These are phyloP conservation scores for Sugiyamaella sp. DNA, from an alignment of 1,139 yeast genomes.

Conservation along the genomic window DNA sequence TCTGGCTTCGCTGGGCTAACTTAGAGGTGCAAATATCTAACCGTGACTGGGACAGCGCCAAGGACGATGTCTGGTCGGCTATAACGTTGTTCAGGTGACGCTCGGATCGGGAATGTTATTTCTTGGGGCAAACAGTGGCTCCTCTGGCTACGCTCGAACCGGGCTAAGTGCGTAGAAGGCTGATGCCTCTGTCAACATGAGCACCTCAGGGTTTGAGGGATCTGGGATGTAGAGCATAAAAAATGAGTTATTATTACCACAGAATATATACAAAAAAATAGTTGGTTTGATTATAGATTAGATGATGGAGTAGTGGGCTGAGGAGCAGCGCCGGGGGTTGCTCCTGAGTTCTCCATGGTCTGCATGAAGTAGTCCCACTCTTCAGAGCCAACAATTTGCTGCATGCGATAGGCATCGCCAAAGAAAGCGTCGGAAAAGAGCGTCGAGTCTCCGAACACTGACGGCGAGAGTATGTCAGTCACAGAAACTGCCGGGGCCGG, in stretches of 20 bases:
- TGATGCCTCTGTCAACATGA: too few relatives aligned
- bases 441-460: constrained; percentile 9
- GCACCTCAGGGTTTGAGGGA: background rate
- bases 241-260: background rate
- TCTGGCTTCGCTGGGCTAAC: constrained; percentile 38
- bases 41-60: constrained; percentile 37
- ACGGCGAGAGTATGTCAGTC: constrained; percentile 10
- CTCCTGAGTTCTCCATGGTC: constrained; percentile 23
- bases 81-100: constrained; percentile 25
- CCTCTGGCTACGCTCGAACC: too few relatives aligned
- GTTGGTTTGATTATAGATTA: background rate
- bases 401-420: constrained; percentile 26
- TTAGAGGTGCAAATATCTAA: constrained; percentile 34
- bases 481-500: background rate
- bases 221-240: background rate
- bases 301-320: constrained; percentile 1
- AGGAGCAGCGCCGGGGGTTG: constrained; percentile 5
- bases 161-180: too few relatives aligned
- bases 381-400: constrained; percentile 31
- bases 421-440: constrained; percentile 20
- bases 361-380: constrained; percentile 36
- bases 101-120: background rate
- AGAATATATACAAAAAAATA: constrained; percentile 9
- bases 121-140: too few relatives aligned
- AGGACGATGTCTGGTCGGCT: constrained; percentile 32